These are phyloP conservation scores for Hypoxylon cercidicola DNA, from an alignment of 495 filamentous ascomycete species.

Conservation along the genomic window DNA sequence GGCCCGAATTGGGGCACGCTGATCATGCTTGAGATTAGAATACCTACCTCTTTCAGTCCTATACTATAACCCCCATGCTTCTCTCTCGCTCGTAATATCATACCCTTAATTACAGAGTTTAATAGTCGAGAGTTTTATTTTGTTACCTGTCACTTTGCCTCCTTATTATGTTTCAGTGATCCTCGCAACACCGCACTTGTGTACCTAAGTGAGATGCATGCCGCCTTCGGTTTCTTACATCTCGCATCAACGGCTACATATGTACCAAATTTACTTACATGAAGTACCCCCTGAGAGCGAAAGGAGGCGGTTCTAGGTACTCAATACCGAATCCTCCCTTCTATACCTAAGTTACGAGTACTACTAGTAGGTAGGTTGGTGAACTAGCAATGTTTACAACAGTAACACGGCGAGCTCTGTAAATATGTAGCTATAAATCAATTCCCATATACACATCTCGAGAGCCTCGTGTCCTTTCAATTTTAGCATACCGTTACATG, in stretches of 20 bases:
- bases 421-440: too few species aligned
- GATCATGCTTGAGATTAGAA: constrained; percentile 35
- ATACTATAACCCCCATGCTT: too few species aligned
- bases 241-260: constrained; percentile 54
- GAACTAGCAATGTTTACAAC: too few species aligned
- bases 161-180: constrained; percentile 27
- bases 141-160: constrained; percentile 4
- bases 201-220: constrained; percentile 23
- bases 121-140: constrained; percentile 11
- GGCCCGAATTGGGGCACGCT: constrained; percentile 35
- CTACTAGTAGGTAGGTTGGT: too few species aligned
- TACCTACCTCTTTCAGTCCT: too few species aligned
- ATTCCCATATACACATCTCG: not conserved
- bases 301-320: too few species aligned
- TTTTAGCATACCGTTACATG: constrained; percentile 23
- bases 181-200: constrained; percentile 11
- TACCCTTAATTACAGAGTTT: constrained; percentile 21
- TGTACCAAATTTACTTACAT: too few species aligned
- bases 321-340: constrained; percentile 24
- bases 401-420: too few species aligned
- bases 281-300: too few species aligned
- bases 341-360: too few species aligned
- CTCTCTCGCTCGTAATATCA: constrained; percentile 17
- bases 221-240: constrained; percentile 9
- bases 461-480: constrained; percentile 8